Conservation (phyloP, 1,284 basidiomycete species). For the Ganoderma sp. region DNA sequence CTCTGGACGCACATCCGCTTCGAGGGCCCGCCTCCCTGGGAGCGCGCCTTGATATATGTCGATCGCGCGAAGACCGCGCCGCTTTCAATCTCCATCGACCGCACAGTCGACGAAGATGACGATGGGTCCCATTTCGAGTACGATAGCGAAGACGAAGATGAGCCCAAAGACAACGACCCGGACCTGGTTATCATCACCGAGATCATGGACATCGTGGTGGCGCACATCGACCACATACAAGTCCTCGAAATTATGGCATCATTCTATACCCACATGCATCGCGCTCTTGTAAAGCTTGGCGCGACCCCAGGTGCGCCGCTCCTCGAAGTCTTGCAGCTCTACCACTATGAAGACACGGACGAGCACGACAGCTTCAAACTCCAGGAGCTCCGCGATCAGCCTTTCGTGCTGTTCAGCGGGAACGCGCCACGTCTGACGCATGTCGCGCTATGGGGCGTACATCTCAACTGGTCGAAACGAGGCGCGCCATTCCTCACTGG, state of each 20-base stretch:
- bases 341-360: constrained; percentile 61
- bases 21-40: constrained; percentile 51
- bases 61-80: constrained; percentile 44
- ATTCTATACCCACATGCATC: constrained; percentile 57
- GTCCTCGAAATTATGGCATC: constrained; percentile 62
- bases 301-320: constrained; percentile 55
- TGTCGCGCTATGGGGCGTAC: constrained; percentile 67
- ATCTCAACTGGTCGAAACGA: constrained; percentile 55
- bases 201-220: constrained; percentile 53
- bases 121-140: constrained; percentile 27
- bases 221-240: constrained; percentile 57
- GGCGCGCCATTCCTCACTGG: constrained; percentile 54
- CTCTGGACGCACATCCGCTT: constrained; percentile 52
- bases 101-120: constrained; percentile 46
- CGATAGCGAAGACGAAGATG: constrained; percentile 43
- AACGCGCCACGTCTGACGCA: constrained; percentile 54
- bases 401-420: constrained; percentile 53
- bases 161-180: constrained; percentile 51
- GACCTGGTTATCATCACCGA: constrained; percentile 49
- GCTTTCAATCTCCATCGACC: constrained; percentile 43
- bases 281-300: constrained; percentile 54
- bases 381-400: constrained; percentile 47
- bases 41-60: constrained; percentile 53
- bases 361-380: constrained; percentile 56
- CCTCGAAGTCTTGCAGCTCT: constrained; percentile 64